These are phyloP conservation scores for Yarrowia alimentaria DNA, from an alignment of 805 yeast species.

Conservation along the genomic window DNA sequence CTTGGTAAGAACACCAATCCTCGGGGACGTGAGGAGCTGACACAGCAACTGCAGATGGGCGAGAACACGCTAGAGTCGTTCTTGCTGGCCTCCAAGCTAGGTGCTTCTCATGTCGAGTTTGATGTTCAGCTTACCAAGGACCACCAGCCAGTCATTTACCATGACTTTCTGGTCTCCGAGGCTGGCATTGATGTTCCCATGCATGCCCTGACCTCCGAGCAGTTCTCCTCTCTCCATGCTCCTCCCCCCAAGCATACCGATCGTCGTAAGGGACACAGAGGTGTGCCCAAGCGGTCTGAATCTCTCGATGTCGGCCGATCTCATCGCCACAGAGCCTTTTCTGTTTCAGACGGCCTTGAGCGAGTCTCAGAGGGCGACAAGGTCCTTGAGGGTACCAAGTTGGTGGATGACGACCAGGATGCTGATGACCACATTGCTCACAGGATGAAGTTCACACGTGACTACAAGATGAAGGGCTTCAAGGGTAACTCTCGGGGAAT, in stretches of 20 bases:
- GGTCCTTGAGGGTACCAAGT: neutral
- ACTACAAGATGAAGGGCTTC: constrained; percentile 80
- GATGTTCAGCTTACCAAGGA: constrained; percentile 96
- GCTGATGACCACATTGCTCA: constrained; percentile 14
- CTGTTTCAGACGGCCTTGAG: constrained; percentile 42
- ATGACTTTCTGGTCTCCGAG: constrained; percentile 91
- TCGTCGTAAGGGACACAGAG: constrained; percentile 8
- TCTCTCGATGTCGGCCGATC: constrained; percentile 28
- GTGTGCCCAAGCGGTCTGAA: constrained; percentile 22
- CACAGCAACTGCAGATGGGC: constrained; percentile 66
- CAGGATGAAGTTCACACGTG: constrained; percentile 75
- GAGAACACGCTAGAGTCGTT: constrained; percentile 94
- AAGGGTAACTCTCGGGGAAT: constrained; percentile 92
- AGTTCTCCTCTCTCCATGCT: constrained; percentile 47
- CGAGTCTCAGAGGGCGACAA: constrained; percentile 35
- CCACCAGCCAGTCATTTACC: constrained; percentile 86
- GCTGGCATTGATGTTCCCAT: constrained; percentile 95
- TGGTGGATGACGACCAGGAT: constrained; percentile 1
- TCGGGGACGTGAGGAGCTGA: constrained; percentile 46
- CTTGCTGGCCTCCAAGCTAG: constrained; percentile 92
- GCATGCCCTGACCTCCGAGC: constrained; percentile 88
- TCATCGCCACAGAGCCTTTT: constrained; percentile 43
- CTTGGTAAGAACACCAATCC: constrained; percentile 80
- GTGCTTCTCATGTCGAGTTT: constrained; percentile 95
- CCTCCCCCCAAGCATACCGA: constrained; percentile 22